A percentile compares a stretch with the other conserved stretches of the same genome.
Conservation (phyloP, 192 early-diverging fungal genomes). For the Umbelopsis sp. region DNA sequence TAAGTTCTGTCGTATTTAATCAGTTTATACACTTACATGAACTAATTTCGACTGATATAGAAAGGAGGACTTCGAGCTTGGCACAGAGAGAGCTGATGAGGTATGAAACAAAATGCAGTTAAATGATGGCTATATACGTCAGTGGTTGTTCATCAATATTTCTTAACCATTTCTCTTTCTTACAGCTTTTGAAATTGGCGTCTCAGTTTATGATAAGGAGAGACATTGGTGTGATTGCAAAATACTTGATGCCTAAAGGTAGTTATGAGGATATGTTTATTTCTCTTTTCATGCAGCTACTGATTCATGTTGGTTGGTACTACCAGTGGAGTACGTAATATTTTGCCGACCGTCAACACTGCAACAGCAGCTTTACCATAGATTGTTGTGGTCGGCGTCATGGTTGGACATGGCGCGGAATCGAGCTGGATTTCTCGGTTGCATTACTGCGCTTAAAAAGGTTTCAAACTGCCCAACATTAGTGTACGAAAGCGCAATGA, state of each 20-base stretch:
- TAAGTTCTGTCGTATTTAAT: not conserved
- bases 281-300: not conserved
- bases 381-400: conserved; percentile 16
- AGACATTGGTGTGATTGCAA: conserved; percentile 49
- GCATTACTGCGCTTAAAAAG: conserved; percentile 47
- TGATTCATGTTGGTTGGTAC: not conserved
- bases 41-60: not conserved
- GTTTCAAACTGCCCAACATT: conserved; percentile 42
- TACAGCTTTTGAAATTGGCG: conserved; percentile 45
- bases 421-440: conserved; percentile 41
- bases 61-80: conserved; percentile 18
- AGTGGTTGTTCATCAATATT: no score
- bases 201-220: conserved; percentile 62
- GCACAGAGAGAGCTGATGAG: conserved; percentile 31
- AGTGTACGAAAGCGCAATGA: conserved; percentile 27
- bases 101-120: conserved; percentile 10
- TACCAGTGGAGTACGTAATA: conserved; percentile 52
- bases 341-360: conserved; percentile 50
- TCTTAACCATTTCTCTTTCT: not conserved
- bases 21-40: not conserved
- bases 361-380: conserved; percentile 43
- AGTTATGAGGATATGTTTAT: not conserved
- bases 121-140: not conserved
- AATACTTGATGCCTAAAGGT: conserved; percentile 63
- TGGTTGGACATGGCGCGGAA: conserved; percentile 37